phyloP scores from a whole-genome alignment of 1,284 basidiomycete species.

The Ustilago nuda region DNA sequence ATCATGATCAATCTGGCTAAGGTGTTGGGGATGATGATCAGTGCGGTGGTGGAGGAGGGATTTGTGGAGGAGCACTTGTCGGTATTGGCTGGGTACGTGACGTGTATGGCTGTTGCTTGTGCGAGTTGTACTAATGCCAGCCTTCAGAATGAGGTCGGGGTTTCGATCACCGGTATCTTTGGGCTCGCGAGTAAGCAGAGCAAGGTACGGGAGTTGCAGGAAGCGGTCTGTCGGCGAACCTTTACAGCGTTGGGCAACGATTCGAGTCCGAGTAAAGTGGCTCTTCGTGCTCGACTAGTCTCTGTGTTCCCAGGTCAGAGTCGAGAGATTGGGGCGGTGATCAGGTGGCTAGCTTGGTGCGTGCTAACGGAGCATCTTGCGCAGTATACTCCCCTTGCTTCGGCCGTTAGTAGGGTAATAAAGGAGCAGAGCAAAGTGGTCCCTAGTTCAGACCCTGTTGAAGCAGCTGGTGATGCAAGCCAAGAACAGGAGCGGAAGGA shows the following conservation, averaged over 20 bases:
- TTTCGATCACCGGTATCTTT: constrained; percentile 17
- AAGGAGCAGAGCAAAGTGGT: neutral
- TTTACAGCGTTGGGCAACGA: constrained; percentile 13
- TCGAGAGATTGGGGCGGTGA: constrained; percentile 6
- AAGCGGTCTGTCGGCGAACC: constrained; percentile 17
- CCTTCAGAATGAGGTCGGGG: constrained; percentile 7
- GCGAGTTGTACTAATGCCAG: constrained; percentile 21
- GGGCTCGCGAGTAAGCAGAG: constrained; percentile 1
- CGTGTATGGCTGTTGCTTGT: constrained; percentile 29
- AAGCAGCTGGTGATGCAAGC: constrained; percentile 1
- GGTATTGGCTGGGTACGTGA: constrained; percentile 22
- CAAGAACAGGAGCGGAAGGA: neutral
- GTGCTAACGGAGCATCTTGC: constrained; percentile 33
- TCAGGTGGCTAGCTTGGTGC: constrained; percentile 32
- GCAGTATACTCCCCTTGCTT: neutral
- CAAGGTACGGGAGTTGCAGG: constrained; percentile 10
- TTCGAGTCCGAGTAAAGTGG: constrained; percentile 10
- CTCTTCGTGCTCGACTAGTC: constrained; percentile 24
- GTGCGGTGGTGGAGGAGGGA: neutral
- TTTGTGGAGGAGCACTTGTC: constrained; percentile 15
- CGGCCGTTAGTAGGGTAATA: neutral
- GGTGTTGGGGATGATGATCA: constrained; percentile 11
- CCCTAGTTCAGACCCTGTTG: constrained; percentile 4
- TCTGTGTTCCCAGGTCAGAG: constrained; percentile 17
- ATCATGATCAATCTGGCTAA: constrained; percentile 26